Evolutionary conservation across 2,329 filamentous ascomycete species (phyloP).

Genomic region (Hymenoscyphus albidus): DNA sequence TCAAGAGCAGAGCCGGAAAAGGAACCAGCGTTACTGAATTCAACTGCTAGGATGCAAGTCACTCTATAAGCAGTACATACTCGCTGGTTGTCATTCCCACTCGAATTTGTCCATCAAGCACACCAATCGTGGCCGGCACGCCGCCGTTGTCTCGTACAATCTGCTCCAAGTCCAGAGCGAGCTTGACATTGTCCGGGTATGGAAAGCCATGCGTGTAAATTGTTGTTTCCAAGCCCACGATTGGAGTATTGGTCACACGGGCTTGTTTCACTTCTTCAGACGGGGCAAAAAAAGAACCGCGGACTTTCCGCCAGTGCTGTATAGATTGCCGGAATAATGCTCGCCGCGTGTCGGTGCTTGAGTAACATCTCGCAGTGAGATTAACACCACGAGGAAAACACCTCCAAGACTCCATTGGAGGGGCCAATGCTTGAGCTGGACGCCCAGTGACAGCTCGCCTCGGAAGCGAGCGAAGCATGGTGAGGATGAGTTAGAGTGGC

Average conservation of each 20-base stretch:
- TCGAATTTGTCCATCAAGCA: constrained; percentile 76
- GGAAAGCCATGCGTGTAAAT: constrained; percentile 95
- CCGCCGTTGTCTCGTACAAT: constrained; percentile 77
- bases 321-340: background rate
- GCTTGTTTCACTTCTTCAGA: background rate
- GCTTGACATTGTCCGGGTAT: constrained; percentile 66
- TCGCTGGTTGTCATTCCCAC: constrained; percentile 75
- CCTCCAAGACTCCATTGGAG: too few relatives aligned
- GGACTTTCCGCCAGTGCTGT: background rate
- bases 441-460: background rate
- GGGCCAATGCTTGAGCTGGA: too few relatives aligned
- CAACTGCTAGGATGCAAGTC: too few relatives aligned
- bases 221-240: constrained; percentile 91
- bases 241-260: constrained; percentile 57
- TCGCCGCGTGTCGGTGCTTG: too few relatives aligned
- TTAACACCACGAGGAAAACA: too few relatives aligned
- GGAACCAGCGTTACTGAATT: too few relatives aligned
- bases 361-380: too few relatives aligned
- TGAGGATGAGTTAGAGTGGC: background rate
- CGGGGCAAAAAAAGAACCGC: background rate
- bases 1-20: too few relatives aligned
- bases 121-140: constrained; percentile 85
- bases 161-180: constrained; percentile 73
- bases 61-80: too few relatives aligned
- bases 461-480: background rate